phyloP scores from a whole-genome alignment of 805 yeast species.

The Yarrowia sp. region DNA sequence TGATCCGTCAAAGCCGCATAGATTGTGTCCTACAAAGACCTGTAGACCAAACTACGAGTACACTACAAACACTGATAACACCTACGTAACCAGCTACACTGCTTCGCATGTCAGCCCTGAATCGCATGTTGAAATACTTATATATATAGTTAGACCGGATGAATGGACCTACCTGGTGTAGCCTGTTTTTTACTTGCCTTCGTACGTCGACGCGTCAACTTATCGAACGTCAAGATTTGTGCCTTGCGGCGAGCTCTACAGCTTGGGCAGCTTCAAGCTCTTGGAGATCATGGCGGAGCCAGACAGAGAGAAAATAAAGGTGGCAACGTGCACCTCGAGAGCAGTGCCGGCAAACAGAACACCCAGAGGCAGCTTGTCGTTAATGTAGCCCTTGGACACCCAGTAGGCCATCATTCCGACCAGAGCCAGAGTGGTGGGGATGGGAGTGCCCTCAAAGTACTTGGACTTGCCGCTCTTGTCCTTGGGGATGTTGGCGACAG shows the following conservation, averaged over 20 bases:
- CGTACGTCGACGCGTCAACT: too few species aligned
- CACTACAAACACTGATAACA: too few species aligned
- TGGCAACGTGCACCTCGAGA: conserved; percentile 72
- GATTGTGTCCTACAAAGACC: too few species aligned
- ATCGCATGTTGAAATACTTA: conserved; percentile 16
- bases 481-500: conserved; percentile 89
- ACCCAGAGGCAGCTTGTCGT: conserved; percentile 63
- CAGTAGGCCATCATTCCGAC: conserved; percentile 70
- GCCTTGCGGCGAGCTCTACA: conserved; percentile 39
- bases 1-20: neutral
- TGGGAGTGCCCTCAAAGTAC: conserved; percentile 95
- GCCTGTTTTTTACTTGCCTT: neutral
- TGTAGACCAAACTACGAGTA: too few species aligned
- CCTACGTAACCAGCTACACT: too few species aligned
- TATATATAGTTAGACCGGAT: conserved; percentile 20
- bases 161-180: conserved; percentile 1
- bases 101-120: too few species aligned
- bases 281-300: conserved; percentile 93
- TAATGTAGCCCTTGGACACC: conserved; percentile 48
- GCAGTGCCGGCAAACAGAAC: conserved; percentile 50
- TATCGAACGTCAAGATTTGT: too few species aligned
- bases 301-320: conserved; percentile 61
- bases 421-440: conserved; percentile 78
- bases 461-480: conserved; percentile 81
- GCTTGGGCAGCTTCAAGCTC: conserved; percentile 86